Evolutionary conservation across 257 asterid genomes (phyloP).

Genomic region (Rauvolfia tetraphylla): DNA sequence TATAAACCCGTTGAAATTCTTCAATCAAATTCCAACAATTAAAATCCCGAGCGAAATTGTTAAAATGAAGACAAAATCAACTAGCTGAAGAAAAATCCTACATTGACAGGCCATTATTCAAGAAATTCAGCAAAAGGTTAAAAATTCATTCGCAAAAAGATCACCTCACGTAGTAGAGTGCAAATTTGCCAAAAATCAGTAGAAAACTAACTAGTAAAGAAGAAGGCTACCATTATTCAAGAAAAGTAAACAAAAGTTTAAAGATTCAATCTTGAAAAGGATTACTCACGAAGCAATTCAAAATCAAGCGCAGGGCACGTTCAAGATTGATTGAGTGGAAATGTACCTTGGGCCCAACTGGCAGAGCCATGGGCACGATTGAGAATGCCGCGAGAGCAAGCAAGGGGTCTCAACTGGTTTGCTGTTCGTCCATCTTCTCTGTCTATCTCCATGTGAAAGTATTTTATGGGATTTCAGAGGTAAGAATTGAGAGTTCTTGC

Average conservation of each 20-base stretch:
- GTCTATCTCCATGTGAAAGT: constrained; percentile 42
- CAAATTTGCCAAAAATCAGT: neutral
- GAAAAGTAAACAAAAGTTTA: neutral
- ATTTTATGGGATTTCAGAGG: too few relatives aligned
- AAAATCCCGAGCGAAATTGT: too few relatives aligned
- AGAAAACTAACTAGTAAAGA: neutral
- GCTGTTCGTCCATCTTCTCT: constrained; percentile 78
- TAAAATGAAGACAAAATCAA: neutral
- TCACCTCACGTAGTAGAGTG: neutral
- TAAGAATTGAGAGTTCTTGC: neutral
- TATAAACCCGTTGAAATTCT: neutral
- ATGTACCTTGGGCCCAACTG: constrained; percentile 46
- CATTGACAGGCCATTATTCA: too few relatives aligned
- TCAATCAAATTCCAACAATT: neutral
- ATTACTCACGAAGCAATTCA: neutral
- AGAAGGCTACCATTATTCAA: neutral
- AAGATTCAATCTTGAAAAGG: neutral
- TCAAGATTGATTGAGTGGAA: neutral
- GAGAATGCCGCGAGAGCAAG: constrained; percentile 66
- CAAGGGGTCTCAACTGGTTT: constrained; percentile 72
- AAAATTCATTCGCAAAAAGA: neutral
- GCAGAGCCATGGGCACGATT: constrained; percentile 96
- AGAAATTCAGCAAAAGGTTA: neutral
- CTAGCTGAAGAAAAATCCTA: neutral
- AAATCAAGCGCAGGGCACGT: neutral